Evolutionary conservation across 129 eudicot species (phyloP).

Genomic region (Lonicera japonica): DNA sequence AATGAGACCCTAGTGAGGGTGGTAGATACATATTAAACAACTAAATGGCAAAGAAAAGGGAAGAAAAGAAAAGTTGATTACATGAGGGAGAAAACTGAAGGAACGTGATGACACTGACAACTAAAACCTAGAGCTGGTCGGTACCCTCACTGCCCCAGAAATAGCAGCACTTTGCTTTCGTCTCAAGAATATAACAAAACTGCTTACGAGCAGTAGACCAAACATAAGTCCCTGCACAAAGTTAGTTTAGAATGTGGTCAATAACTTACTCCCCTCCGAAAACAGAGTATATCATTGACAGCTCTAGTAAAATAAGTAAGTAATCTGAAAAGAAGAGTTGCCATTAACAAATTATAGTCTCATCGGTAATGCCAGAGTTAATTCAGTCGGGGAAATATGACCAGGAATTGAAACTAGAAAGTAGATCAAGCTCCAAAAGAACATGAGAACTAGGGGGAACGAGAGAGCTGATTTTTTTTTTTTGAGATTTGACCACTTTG

Average conservation of each 20-base stretch:
- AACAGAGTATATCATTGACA: neutral
- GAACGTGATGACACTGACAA: neutral
- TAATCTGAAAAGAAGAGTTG: no score
- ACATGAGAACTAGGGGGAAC: no score
- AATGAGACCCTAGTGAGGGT: no score
- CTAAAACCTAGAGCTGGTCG: conserved; percentile 64
- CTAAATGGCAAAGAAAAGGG: neutral
- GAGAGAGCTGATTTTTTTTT: no score
- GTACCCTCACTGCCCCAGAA: conserved; percentile 61
- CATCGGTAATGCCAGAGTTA: no score
- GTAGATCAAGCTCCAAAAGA: no score
- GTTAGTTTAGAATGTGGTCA: neutral
- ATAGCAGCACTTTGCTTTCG: conserved; percentile 37
- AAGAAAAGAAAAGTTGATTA: neutral
- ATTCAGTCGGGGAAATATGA: no score
- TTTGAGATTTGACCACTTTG: no score
- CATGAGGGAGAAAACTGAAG: neutral
- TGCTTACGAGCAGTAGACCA: conserved; percentile 47
- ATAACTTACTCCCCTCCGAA: neutral
- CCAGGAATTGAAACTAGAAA: no score
- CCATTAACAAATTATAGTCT: no score
- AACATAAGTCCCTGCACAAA: conserved; percentile 56
- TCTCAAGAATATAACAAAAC: conserved; percentile 54
- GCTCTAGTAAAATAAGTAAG: neutral
- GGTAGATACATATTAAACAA: neutral